Evolutionary conservation across 2,329 filamentous ascomycete species (phyloP), one percentile per base, ranked within the genome.

Genomic region (Arthrobotrys sinensis): DNA sequence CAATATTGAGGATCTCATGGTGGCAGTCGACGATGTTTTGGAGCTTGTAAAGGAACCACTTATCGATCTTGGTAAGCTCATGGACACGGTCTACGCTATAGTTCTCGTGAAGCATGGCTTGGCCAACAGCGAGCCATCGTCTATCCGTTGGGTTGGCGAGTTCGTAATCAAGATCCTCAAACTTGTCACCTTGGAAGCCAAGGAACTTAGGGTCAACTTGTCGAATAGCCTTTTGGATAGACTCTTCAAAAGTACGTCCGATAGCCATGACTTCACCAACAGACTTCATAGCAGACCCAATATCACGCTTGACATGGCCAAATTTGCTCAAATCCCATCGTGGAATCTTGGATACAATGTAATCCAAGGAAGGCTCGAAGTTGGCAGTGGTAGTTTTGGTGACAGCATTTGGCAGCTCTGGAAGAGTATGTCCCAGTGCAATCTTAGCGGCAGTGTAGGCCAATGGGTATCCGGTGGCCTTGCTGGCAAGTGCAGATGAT

Each of bases 231-330:
- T 99, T 99, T 86, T 99, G 96, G 87, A 99, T 97, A 14, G 94
- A 97, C 87, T 99, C 96, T 86, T 99, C 96, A 82, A 98, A 99
- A 34, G 96, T 98, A 85, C 96, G 91, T 81, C 96, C 96, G 83
- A 99, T 98, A 80, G 96, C 96, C 96, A 99, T 99, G 78, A 99
- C 96, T 86, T 99, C 96, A 84, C 96, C 96, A 73, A 99, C 94
- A 24, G 94, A 97, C 88, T 98, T 99, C 96, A 99, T 99, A 79
- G 95, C 92, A 83, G 93, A 97, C 82, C 96, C 96, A 83, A 99
- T 98, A 83, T 97, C 93, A 79, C 96, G 92, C 88, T 97, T 96
- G 80, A 99, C 96, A 83, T 98, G 95, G 86, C 98, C 95, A 88
- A 99, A 99, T 87, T 99, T 99, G 88, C 93, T 91, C 83, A 99